Evolutionary conservation across 805 yeast genomes (phyloP).

Genomic region (Saturnispora dispora): DNA sequence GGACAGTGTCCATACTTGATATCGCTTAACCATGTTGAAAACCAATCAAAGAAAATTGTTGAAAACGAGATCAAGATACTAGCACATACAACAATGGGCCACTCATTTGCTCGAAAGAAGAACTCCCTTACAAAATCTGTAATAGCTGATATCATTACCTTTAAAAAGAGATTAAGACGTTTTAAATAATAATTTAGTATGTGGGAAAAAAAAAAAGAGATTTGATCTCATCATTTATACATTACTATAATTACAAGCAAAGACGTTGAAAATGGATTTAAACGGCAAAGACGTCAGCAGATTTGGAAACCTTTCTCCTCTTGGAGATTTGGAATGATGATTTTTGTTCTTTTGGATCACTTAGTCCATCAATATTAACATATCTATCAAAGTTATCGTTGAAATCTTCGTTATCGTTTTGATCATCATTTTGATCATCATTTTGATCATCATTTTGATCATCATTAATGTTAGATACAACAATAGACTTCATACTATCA

Average conservation of each 20-base stretch:
- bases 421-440: too few relatives aligned
- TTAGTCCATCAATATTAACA: background rate
- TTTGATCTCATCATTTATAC: background rate
- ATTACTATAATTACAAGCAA: background rate
- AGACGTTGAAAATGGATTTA: background rate
- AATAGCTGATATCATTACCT: background rate
- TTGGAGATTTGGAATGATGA: background rate
- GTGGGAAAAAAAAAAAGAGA: background rate
- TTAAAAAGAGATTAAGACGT: background rate
- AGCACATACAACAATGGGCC: slow-evolving; percentile 39
- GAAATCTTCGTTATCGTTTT: background rate
- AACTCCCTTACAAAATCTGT: background rate
- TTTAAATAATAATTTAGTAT: background rate
- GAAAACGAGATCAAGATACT: slow-evolving; percentile 40
- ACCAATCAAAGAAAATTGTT: slow-evolving; percentile 41
- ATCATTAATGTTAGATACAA: background rate
- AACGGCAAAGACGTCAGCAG: slow-evolving; percentile 15
- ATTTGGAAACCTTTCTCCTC: slow-evolving; percentile 17
- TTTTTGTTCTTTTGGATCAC: background rate
- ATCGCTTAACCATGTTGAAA: slow-evolving; percentile 43
- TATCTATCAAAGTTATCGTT: background rate
- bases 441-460: background rate
- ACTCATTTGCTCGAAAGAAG: slow-evolving; percentile 22
- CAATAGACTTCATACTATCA: background rate
- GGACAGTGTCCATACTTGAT: slow-evolving; percentile 45